phyloP scores from a whole-genome alignment of 345 rosid species.

The Limnanthes douglasii region DNA sequence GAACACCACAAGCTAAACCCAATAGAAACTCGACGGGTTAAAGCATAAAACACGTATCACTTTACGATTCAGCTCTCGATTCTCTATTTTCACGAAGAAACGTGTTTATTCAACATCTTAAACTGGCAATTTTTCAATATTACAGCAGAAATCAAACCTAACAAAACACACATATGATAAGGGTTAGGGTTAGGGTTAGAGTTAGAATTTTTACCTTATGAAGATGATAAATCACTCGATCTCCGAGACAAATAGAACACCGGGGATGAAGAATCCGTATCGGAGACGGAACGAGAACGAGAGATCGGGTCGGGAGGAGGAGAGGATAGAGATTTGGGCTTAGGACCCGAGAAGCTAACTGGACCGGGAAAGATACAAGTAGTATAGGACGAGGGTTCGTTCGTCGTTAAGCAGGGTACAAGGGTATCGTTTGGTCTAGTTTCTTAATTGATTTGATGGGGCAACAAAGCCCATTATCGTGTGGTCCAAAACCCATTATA shows the following conservation, averaged over 20 bases:
- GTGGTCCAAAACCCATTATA: too few relatives aligned
- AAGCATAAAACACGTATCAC: neutral
- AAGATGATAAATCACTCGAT: constrained; percentile 1
- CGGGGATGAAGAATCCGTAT: constrained; percentile 14
- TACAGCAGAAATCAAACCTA: neutral
- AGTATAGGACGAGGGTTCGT: too few relatives aligned
- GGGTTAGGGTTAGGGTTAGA: constrained; percentile 1
- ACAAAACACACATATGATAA: constrained; percentile 1
- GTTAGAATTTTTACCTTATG: constrained; percentile 7
- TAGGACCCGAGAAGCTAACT: constrained; percentile 30
- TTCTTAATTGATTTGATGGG: too few relatives aligned
- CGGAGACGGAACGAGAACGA: constrained; percentile 5
- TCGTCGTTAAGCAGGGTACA: too few relatives aligned
- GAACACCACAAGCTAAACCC: neutral
- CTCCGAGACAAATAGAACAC: neutral
- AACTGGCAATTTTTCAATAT: neutral
- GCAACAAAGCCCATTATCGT: too few relatives aligned
- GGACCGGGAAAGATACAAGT: too few relatives aligned
- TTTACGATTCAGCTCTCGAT: too few relatives aligned
- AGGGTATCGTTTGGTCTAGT: too few relatives aligned
- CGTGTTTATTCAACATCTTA: neutral
- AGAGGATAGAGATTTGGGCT: constrained; percentile 26
- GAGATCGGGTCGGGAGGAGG: neutral
- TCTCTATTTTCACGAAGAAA: too few relatives aligned
- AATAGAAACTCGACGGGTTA: neutral